Conservation (phyloP, 1,284 basidiomycete species). For the Cutaneotrichosporon curvatum region DNA sequence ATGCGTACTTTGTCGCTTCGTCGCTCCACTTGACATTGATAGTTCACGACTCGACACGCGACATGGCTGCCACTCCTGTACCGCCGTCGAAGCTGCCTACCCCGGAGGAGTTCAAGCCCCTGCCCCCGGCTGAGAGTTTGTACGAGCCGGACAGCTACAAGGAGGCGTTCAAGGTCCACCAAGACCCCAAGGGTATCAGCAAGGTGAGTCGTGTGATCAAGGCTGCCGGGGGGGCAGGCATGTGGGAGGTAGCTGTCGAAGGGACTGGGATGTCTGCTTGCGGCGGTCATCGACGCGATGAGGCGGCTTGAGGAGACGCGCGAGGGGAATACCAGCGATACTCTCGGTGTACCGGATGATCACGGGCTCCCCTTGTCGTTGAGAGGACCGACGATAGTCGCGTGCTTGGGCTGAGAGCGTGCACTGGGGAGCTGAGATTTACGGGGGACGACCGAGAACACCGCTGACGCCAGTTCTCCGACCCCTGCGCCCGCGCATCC, state of each 20-base stretch:
- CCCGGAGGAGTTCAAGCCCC: slow-evolving; percentile 27
- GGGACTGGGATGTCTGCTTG: too few species aligned
- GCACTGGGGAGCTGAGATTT: too few species aligned
- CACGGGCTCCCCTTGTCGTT: too few species aligned
- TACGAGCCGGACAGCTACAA: slow-evolving; percentile 42
- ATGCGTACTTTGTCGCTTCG: not conserved
- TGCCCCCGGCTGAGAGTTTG: slow-evolving; percentile 30
- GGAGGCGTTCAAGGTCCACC: slow-evolving; percentile 33
- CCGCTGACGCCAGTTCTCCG: slow-evolving; percentile 28
- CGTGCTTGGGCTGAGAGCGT: too few species aligned
- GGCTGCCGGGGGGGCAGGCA: too few species aligned
- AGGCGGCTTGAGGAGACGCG: not conserved
- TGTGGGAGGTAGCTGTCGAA: too few species aligned
- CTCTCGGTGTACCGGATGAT: too few species aligned
- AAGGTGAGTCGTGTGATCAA: slow-evolving; percentile 26
- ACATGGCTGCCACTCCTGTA: slow-evolving; percentile 32
- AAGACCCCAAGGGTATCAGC: slow-evolving; percentile 15
- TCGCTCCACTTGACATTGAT: not conserved
- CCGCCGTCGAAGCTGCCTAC: slow-evolving; percentile 36
- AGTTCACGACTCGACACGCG: slow-evolving; percentile 14
- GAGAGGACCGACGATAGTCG: too few species aligned
- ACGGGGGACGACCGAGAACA: too few species aligned
- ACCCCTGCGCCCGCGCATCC: slow-evolving; percentile 42
- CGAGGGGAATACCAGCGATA: too few species aligned
- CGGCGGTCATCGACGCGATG: too few species aligned